Percentiles rank a stretch among this genome's conserved stretches.
These are phyloP conservation scores for Cyclospora cayetanensis DNA, from an alignment of 169 alveolate species.

Conservation along the genomic window DNA sequence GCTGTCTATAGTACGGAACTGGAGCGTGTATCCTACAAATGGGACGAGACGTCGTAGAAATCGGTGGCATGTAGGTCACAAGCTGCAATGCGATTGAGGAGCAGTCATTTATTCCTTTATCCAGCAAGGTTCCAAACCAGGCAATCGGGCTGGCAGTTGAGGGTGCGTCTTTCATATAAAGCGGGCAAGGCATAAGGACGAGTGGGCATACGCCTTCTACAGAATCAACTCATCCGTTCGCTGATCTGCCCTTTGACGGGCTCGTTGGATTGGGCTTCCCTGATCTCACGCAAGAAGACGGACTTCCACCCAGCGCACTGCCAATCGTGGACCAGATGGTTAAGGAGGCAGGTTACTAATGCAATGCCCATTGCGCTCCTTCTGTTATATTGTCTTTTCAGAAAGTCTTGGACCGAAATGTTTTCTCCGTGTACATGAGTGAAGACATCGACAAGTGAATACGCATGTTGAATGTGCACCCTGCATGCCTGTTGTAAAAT, in stretches of 20 bases:
- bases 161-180: conserved; percentile 61
- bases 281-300: conserved; percentile 76
- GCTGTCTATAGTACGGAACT: conserved; percentile 67
- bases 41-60: conserved; percentile 72
- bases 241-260: conserved; percentile 93
- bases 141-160: conserved; percentile 90
- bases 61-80: conserved; percentile 69
- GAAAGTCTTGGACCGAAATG: conserved; percentile 83
- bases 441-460: conserved; percentile 72
- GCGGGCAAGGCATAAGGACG: neutral
- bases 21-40: conserved; percentile 73
- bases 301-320: conserved; percentile 71
- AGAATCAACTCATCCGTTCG: conserved; percentile 90
- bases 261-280: conserved; percentile 94
- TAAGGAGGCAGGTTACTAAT: conserved; percentile 71
- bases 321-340: conserved; percentile 84
- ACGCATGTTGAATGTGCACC: neutral
- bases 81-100: conserved; percentile 8
- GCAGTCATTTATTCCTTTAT: neutral
- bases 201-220: neutral
- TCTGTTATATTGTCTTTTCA: neutral
- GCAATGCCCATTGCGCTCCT: neutral
- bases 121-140: conserved; percentile 85
- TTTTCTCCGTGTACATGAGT: conserved; percentile 88
- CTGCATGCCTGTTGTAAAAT: conserved; percentile 48